Conservation (phyloP, 2,329 filamentous ascomycete genomes). For the Arthrobotrys megalospora region DNA sequence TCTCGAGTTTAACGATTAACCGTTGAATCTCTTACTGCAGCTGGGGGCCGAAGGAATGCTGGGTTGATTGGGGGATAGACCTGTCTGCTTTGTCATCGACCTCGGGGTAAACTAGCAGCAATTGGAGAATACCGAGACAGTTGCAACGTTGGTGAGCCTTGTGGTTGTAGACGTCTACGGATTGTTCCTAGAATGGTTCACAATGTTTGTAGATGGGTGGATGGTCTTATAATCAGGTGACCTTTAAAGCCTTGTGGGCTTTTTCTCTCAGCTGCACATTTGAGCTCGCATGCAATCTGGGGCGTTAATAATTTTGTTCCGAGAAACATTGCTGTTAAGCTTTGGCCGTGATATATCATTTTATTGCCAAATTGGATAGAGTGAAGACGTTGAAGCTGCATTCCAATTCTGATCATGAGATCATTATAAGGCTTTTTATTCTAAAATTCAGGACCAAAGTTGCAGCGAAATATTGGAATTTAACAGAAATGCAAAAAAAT, state of each 20-base stretch:
- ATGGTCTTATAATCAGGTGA: slow-evolving; percentile 15
- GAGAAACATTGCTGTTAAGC: background rate
- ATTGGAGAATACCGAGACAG: slow-evolving; percentile 24
- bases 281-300: background rate
- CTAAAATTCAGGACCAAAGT: slow-evolving; percentile 6
- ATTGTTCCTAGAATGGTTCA: slow-evolving; percentile 9
- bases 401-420: slow-evolving; percentile 4
- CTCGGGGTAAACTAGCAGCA: background rate
- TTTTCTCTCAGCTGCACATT: slow-evolving; percentile 18
- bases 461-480: slow-evolving; percentile 1
- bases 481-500: background rate
- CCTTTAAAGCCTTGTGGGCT: background rate
- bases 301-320: too few species aligned
- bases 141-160: background rate
- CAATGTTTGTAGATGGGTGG: background rate
- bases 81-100: slow-evolving; percentile 12
- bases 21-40: background rate
- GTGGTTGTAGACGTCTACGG: slow-evolving; percentile 22
- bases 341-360: slow-evolving; percentile 18
- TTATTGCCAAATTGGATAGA: slow-evolving; percentile 8
- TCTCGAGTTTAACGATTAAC: background rate
- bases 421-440: slow-evolving; percentile 14
- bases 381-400: background rate
- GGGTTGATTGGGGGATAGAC: background rate
- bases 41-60: slow-evolving; percentile 6